Evolutionary conservation across 2,329 filamentous ascomycete genomes (phyloP).

Genomic region (Exophiala dermatitidis): DNA sequence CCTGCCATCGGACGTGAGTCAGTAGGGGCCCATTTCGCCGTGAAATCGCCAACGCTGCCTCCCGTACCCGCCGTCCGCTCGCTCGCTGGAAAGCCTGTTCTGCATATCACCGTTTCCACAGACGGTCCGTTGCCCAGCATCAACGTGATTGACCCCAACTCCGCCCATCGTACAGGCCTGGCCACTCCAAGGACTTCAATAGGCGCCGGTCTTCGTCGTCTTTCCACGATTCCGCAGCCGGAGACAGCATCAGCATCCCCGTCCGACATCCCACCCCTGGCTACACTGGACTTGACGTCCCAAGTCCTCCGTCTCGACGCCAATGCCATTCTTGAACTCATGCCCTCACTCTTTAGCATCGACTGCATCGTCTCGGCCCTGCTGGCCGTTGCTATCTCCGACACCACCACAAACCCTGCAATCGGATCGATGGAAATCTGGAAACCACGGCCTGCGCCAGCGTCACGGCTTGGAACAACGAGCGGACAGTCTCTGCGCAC

Average conservation of each 20-base stretch:
- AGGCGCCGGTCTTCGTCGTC: constrained; percentile 14
- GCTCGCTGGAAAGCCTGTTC: constrained; percentile 24
- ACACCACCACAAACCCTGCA: constrained; percentile 36
- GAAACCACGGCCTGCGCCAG: constrained; percentile 22
- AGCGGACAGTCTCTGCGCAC: constrained; percentile 18
- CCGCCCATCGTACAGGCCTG: constrained; percentile 28
- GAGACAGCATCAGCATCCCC: constrained; percentile 32
- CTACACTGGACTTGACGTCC: constrained; percentile 39
- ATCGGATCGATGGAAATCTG: constrained; percentile 32
- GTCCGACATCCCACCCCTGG: constrained; percentile 29
- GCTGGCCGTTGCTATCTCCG: constrained; percentile 40
- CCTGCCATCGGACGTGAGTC: constrained; percentile 35
- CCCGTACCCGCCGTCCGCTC: constrained; percentile 12
- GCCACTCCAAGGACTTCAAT: constrained; percentile 13
- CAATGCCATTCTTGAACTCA: constrained; percentile 34
- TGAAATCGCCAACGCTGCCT: constrained; percentile 4
- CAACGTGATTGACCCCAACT: constrained; percentile 32
- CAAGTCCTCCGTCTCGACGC: constrained; percentile 35
- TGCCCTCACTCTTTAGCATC: constrained; percentile 43
- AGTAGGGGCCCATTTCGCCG: constrained; percentile 16
- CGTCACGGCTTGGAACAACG: constrained; percentile 6
- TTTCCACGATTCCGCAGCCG: constrained; percentile 36
- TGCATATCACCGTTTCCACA: constrained; percentile 38
- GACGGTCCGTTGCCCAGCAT: constrained; percentile 36
- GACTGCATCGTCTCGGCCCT: constrained; percentile 43